Conservation (phyloP, 1,284 basidiomycete genomes). For the Puccinia brachypodii region DNA sequence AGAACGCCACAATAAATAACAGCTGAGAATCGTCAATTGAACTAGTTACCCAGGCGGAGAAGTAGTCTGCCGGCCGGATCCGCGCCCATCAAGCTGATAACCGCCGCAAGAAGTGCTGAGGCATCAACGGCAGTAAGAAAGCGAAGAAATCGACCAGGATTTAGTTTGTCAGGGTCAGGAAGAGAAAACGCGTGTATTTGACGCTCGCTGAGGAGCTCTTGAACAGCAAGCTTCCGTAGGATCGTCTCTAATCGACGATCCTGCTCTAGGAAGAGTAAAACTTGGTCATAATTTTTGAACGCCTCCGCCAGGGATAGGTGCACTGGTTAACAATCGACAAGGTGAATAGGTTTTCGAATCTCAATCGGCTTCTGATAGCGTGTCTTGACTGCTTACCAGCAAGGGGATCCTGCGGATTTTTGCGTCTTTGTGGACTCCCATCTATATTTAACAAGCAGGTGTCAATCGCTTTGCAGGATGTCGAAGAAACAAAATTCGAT, state of each 20-base stretch:
- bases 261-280: conserved; percentile 11
- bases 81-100: conserved; percentile 23
- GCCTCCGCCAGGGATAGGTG: conserved; percentile 21
- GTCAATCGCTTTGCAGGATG: background rate
- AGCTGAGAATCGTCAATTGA: background rate
- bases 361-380: background rate
- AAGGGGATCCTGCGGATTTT: background rate
- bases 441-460: background rate
- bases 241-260: conserved; percentile 9
- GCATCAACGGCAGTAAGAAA: conserved; percentile 30
- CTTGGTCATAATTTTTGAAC: conserved; percentile 12
- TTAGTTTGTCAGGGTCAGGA: conserved; percentile 11
- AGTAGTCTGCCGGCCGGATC: conserved; percentile 17
- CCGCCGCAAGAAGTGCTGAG: conserved; percentile 19
- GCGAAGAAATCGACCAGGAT: conserved; percentile 28
- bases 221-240: background rate
- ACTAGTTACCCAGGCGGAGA: conserved; percentile 14
- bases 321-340: background rate
- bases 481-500: background rate
- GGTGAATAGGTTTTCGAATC: background rate
- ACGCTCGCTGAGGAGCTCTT: conserved; percentile 19
- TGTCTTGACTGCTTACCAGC: background rate
- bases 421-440: conserved; percentile 1
- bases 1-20: background rate
- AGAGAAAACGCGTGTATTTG: conserved; percentile 11